Evolutionary conservation across 768 basidiomycete genomes (phyloP), one percentile per base, ranked within the genome.

Genomic region (Mycena pura): DNA sequence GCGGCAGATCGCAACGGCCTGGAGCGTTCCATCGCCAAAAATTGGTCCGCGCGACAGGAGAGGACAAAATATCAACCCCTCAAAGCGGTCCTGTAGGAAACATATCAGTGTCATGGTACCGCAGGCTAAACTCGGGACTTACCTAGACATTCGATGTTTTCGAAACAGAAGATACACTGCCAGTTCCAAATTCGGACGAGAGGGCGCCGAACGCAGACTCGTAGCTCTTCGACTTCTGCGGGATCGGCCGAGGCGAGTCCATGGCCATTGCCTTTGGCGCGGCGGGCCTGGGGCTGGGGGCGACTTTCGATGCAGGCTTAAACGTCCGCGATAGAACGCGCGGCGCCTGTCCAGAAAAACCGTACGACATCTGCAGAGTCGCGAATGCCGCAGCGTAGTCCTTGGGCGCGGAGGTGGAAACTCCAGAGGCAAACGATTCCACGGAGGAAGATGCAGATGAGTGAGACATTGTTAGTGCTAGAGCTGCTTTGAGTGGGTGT

Each of bases 371-470:
- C 28, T 53, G 58, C 25, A 60, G 50, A 19, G 34, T 39, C 50
- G 43, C 58, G 34, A 60, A 60, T 10, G 58, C 58, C 14, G 36
- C 49, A 1, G 48, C 34, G 45, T 60, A 60, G 58, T 60, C 44
- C 27, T 60, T 60, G 9, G 50, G 40, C 38, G 34, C 6, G 25
- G 28, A 14, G 29, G 57, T 19, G 40, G 56, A 31, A 1, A 38
- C 11, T 11, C 0, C 3, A 24, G 46, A 41, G 19, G 29, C 3
- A n/a, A 27, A 44, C 22, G 49, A 38, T 6, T 38, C n/a, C 17
- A 39, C 21, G 31, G 40, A 50, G 24, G 48, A 59, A 14, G 28
- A 48, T 24, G 38, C 28, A 11, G 47, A 40, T n/a, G 57, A 59
- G 22, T 47, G 13, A 38, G 57, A 56, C 27, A 31, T 21, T 8